A percentile compares a stretch with the other conserved stretches of the same genome.
phyloP scores from a whole-genome alignment of 768 basidiomycete species.

The Botryobasidium botryosum region DNA sequence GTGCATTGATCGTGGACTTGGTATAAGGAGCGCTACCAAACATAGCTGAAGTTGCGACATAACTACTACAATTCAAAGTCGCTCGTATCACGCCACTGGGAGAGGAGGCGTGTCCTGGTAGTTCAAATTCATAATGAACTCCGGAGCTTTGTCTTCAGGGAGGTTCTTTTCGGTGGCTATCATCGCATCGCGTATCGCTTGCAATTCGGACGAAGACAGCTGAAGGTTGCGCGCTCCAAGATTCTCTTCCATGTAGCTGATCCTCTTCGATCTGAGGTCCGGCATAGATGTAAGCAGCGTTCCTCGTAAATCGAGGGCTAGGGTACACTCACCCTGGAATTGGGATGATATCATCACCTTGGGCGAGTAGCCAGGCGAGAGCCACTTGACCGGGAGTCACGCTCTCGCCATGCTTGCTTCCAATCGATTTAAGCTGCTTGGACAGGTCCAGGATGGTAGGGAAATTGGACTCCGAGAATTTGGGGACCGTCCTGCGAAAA shows the following conservation, averaged over 20 bases:
- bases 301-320: too few relatives aligned
- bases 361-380: constrained; percentile 34
- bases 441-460: constrained; percentile 13
- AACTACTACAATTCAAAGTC: too few relatives aligned
- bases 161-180: too few relatives aligned
- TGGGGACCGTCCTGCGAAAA: constrained; percentile 4
- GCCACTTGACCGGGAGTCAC: constrained; percentile 31
- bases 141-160: too few relatives aligned
- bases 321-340: constrained; percentile 34
- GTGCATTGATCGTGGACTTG: too few relatives aligned
- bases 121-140: too few relatives aligned
- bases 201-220: background rate
- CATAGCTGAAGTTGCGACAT: too few relatives aligned
- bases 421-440: constrained; percentile 5
- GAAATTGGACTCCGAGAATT: constrained; percentile 10
- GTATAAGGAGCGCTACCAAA: too few relatives aligned
- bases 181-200: background rate
- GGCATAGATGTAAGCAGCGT: too few relatives aligned
- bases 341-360: constrained; percentile 30
- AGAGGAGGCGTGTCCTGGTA: too few relatives aligned
- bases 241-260: constrained; percentile 4
- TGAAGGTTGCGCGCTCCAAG: background rate
- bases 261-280: too few relatives aligned
- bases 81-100: too few relatives aligned
- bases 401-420: background rate